Conservation (phyloP, 148 eudicot genomes). For the Chenopodium quinoa region DNA sequence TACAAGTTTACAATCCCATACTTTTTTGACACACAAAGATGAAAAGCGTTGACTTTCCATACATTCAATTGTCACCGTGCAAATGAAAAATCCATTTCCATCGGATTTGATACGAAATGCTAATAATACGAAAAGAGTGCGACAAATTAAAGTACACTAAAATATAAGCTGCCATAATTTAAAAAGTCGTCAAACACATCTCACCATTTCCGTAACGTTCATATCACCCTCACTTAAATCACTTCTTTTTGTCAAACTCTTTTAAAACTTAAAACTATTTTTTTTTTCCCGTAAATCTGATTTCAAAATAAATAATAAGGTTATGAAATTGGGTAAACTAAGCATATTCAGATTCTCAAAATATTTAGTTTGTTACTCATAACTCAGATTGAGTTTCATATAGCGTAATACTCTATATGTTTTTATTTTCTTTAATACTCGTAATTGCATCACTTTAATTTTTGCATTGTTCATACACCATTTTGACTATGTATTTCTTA, state of each 20-base stretch:
- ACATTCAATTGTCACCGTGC: constrained; percentile 18
- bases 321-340: no score
- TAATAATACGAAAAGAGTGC: not conserved
- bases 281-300: no score
- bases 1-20: not conserved
- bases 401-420: no score
- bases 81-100: constrained; percentile 1
- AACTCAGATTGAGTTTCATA: no score
- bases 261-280: no score
- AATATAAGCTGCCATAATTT: not conserved
- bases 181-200: constrained; percentile 7
- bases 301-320: no score
- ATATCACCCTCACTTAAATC: not conserved
- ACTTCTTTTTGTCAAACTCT: not conserved
- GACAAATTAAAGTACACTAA: not conserved
- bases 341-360: no score
- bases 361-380: no score
- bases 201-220: constrained; percentile 19
- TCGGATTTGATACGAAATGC: not conserved
- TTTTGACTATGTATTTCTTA: no score
- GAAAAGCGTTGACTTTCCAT: constrained; percentile 25
- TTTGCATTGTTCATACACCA: no score
- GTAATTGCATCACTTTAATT: no score
- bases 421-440: no score
- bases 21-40: not conserved